Evolutionary conservation across 768 basidiomycete genomes (phyloP).

Genomic region (Trametopsis cervina): DNA sequence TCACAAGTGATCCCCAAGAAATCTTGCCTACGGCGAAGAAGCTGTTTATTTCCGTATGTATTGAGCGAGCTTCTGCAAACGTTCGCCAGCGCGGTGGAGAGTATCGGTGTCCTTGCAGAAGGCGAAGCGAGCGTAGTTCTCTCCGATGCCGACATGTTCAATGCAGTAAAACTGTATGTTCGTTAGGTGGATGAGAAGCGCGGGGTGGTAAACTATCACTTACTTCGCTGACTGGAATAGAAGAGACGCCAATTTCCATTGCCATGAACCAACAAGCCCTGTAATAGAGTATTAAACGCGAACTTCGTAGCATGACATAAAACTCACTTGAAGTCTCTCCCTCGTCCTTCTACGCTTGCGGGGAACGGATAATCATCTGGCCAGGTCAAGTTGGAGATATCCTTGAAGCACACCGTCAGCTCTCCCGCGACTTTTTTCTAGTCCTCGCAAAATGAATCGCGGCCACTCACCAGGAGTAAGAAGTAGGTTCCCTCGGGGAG

Average conservation of each 20-base stretch:
- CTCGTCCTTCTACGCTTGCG: constrained; percentile 62
- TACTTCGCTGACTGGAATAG: constrained; percentile 94
- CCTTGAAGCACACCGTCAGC: constrained; percentile 32
- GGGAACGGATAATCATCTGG: constrained; percentile 87
- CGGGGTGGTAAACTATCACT: constrained; percentile 16
- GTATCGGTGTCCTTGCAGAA: constrained; percentile 96
- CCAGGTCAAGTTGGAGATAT: constrained; percentile 69
- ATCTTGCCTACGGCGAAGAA: neutral
- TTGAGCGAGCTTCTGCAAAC: constrained; percentile 68
- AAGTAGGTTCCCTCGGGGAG: constrained; percentile 91
- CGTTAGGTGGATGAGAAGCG: constrained; percentile 5
- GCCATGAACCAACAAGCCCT: constrained; percentile 97
- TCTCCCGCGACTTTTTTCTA: no score
- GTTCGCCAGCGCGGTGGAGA: constrained; percentile 70
- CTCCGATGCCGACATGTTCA: constrained; percentile 81
- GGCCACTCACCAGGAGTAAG: constrained; percentile 59
- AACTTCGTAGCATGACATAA: neutral
- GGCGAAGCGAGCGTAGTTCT: constrained; percentile 81
- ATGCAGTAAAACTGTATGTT: constrained; percentile 78
- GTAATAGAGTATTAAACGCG: constrained; percentile 5
- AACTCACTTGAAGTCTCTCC: constrained; percentile 77
- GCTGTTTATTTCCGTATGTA: constrained; percentile 33
- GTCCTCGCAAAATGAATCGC: neutral
- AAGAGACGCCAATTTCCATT: constrained; percentile 81
- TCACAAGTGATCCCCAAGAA: neutral